Evolutionary conservation across 495 filamentous ascomycete species (phyloP), one percentile per base, ranked within the genome.

Genomic region (Aspergillus sparsus): DNA sequence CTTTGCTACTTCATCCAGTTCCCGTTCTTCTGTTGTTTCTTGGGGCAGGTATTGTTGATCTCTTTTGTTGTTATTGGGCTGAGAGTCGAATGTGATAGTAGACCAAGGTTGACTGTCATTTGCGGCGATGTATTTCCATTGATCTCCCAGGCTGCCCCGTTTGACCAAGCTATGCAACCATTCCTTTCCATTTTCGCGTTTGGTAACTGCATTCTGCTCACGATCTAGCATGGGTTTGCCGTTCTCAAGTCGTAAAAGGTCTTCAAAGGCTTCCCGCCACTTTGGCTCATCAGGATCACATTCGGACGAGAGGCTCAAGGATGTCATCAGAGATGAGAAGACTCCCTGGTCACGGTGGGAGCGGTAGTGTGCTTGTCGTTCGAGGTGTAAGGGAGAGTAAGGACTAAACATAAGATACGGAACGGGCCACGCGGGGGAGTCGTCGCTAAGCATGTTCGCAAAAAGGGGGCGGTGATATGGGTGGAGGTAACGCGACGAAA

Each of bases 201-300:
- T 72, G 31, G 53, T 60, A 7, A 64, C 57, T 1, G 61, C 54
- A n/a, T 57, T 21, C 2, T 61, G 42, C 34, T 71, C 67, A 31
- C 55, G 68, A 46, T 78, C 75, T 6, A 79, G 65, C 72, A 83
- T 73, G 6, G 71, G 67, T 57, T 78, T 75, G 49, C 78, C 82
- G 50, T 79, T 80, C 37, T 81, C 71, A 2, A 83, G 68, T 27
- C 72, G 69, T 9, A 85, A 53, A 9, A 85, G 71, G 66, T 85
- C 83, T 60, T 84, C 82, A 57, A 84, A 84, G 0, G 83, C 83
- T 51, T 79, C 75, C 13, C 80, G 74, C 81, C 81, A 85, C 34
- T 70, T 76, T 6, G 76, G 74, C 53, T 77, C 72, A 5, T 59
- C 62, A 4, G 69, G 62, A 18, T 77, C 71, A 36, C 55, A 64